Evolutionary conservation across 2,329 filamentous ascomycete species (phyloP).

Genomic region (Pyrenophora tritici-repentis): DNA sequence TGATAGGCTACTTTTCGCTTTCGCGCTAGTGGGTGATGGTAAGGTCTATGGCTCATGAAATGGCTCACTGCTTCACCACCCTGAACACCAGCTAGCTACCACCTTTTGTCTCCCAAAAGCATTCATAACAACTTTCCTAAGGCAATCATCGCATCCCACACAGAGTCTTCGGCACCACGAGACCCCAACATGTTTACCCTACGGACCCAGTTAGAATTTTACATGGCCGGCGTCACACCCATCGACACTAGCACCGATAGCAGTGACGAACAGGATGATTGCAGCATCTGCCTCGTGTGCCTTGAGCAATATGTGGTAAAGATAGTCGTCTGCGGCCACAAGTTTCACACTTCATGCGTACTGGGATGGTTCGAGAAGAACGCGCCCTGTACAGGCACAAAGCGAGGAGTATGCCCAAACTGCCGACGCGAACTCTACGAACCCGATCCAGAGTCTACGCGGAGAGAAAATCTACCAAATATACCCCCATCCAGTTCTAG

Average conservation of each 20-base stretch:
- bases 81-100: no score
- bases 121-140: no score
- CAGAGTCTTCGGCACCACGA: no score
- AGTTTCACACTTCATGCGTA: slow-evolving; percentile 7
- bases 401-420: slow-evolving; percentile 8
- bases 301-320: slow-evolving; percentile 1
- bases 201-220: slow-evolving; percentile 13
- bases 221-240: slow-evolving; percentile 6
- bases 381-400: neutral
- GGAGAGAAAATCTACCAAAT: no score
- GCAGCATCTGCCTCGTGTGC: slow-evolving; percentile 4
- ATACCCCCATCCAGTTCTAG: no score
- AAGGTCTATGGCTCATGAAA: no score
- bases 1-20: no score
- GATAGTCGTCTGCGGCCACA: slow-evolving; percentile 4
- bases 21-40: no score
- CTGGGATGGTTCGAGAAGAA: slow-evolving; percentile 5
- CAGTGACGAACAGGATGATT: neutral
- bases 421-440: slow-evolving; percentile 8
- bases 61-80: no score
- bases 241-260: neutral
- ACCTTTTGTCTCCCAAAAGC: no score
- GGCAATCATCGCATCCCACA: no score
- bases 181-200: slow-evolving; percentile 1
- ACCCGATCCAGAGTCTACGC: neutral